Conservation (phyloP, 2,329 filamentous ascomycete genomes). For the Hymenoscyphus fructigenus region DNA sequence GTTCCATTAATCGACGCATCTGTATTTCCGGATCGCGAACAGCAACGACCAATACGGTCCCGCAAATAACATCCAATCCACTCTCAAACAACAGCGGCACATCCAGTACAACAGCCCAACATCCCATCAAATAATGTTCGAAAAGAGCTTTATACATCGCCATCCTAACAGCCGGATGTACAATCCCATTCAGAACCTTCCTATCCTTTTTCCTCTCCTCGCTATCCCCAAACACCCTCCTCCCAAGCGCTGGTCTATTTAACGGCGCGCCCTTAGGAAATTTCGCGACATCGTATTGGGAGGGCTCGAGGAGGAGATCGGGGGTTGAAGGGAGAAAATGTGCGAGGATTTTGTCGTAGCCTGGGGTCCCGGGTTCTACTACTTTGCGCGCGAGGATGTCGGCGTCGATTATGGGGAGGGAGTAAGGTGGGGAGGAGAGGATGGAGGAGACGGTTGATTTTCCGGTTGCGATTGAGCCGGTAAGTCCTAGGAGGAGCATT, state of each 20-base stretch:
- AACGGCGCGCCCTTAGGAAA: slow-evolving; percentile 64
- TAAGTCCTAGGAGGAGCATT: slow-evolving; percentile 95
- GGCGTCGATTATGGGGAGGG: slow-evolving; percentile 88
- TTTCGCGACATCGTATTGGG: slow-evolving; percentile 51
- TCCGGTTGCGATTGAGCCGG: slow-evolving; percentile 94
- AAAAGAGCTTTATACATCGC: slow-evolving; percentile 78
- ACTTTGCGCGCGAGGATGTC: slow-evolving; percentile 90
- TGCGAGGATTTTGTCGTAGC: slow-evolving; percentile 77
- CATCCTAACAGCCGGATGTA: slow-evolving; percentile 83
- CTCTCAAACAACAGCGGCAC: slow-evolving; percentile 91
- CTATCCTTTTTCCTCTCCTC: slow-evolving; percentile 70
- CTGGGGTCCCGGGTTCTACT: slow-evolving; percentile 85
- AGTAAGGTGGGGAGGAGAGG: slow-evolving; percentile 77
- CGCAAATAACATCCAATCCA: slow-evolving; percentile 81
- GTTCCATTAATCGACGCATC: slow-evolving; percentile 71
- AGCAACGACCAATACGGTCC: slow-evolving; percentile 81
- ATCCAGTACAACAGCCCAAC: slow-evolving; percentile 90
- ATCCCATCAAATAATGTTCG: slow-evolving; percentile 69
- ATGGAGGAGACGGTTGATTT: slow-evolving; percentile 93
- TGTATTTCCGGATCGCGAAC: slow-evolving; percentile 79
- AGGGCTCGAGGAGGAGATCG: slow-evolving; percentile 71
- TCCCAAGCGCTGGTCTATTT: slow-evolving; percentile 82
- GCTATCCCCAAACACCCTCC: slow-evolving; percentile 79
- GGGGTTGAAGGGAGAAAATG: slow-evolving; percentile 83
- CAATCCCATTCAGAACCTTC: slow-evolving; percentile 79